Conservation (phyloP, 257 asterid genomes). For the Fraxinus americana region DNA sequence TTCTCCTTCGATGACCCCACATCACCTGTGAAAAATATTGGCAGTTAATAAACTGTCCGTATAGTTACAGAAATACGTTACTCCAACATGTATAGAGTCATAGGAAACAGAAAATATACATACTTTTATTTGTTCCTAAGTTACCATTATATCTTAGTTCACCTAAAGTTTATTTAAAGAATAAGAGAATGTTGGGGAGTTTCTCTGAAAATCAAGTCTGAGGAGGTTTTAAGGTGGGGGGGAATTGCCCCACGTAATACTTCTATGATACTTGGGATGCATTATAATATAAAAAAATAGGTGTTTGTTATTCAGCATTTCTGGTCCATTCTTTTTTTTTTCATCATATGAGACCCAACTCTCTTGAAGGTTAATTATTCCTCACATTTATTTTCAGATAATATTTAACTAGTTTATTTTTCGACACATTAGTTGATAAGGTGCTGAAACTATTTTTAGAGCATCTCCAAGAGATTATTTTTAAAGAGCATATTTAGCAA, state of each 20-base stretch:
- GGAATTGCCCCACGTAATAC: not conserved
- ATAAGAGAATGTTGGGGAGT: not conserved
- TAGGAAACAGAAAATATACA: not conserved
- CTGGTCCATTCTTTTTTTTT: no score
- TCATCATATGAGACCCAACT: not conserved
- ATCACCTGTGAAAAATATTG: slow-evolving; percentile 56
- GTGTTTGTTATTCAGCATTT: no score
- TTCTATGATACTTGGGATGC: not conserved
- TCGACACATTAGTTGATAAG: not conserved
- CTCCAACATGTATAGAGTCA: not conserved
- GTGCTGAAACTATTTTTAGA: not conserved
- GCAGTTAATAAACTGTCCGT: slow-evolving; percentile 16
- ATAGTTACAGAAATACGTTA: not conserved
- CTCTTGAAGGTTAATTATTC: not conserved
- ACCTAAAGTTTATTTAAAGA: not conserved
- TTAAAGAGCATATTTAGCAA: no score
- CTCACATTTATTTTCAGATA: not conserved
- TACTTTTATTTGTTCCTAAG: not conserved
- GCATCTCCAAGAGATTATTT: no score
- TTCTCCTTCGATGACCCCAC: slow-evolving; percentile 64
- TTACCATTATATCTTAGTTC: not conserved
- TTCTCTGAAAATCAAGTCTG: not conserved
- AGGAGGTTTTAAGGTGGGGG: not conserved
- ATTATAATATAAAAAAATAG: not conserved
- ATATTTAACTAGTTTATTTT: not conserved